Evolutionary conservation across 208 protist species (phyloP).

Genomic region (Balamuthia mandrillaris): DNA sequence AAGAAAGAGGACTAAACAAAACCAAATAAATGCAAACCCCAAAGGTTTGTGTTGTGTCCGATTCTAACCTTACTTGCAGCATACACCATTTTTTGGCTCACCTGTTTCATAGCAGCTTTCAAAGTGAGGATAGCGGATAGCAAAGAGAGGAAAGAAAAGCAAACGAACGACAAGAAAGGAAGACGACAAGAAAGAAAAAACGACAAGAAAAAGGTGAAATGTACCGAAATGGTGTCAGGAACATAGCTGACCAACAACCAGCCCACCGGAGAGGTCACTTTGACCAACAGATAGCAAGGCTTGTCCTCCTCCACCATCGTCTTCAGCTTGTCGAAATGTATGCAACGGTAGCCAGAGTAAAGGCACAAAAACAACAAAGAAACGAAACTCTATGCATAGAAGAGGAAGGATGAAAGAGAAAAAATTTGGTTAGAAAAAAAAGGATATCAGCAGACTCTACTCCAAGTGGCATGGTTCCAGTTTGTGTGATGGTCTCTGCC

Average conservation of each 20-base stretch:
- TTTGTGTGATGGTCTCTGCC: no score
- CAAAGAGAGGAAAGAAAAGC: no score
- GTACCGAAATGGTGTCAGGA: not conserved
- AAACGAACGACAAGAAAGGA: no score
- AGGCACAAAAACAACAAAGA: not conserved
- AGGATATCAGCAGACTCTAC: not conserved
- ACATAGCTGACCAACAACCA: slow-evolving; percentile 17
- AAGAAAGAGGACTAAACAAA: no score
- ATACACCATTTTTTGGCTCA: slow-evolving; percentile 38
- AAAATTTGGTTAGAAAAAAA: not conserved
- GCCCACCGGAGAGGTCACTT: not conserved
- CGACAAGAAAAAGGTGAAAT: no score
- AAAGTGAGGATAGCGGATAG: no score
- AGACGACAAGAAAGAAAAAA: no score
- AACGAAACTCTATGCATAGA: not conserved
- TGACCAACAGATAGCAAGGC: slow-evolving; percentile 5
- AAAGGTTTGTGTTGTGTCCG: no score
- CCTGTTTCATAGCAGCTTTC: no score
- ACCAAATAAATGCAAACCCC: no score
- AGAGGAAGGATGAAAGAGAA: not conserved
- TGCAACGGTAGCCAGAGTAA: not conserved
- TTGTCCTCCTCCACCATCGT: not conserved
- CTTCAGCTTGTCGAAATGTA: slow-evolving; percentile 37
- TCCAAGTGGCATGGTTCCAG: no score
- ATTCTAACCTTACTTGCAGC: slow-evolving; percentile 21